Evolutionary conservation across 371 early-diverging fungal species (phyloP), one percentile per base, ranked within the genome.

Genomic region (Dichotomocladium elegans): DNA sequence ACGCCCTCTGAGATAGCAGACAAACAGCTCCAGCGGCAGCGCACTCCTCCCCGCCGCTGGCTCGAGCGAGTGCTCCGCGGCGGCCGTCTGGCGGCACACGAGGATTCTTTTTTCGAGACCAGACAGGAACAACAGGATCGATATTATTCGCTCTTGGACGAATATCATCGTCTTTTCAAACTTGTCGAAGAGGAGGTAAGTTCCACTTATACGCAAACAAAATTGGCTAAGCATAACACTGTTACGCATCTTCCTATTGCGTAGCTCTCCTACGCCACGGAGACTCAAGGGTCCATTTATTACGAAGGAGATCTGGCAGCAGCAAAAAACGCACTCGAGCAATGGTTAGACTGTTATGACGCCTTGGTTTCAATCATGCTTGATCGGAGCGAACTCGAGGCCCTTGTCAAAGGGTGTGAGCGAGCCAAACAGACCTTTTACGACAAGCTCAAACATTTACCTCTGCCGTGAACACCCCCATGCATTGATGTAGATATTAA

Each of bases 191-290:
- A 51, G 43, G 52, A 51, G 41, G 52, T 51, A 30, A 21, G n/a
- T 51, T 31, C 24, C 5, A 51, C 5, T 6, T 5, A 8, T 19
- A 25, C 27, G 7, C 25, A n/a, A 5, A 50, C 28, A 25, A 21
- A 11, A 26, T 31, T 8, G 15, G 10, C 5, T 35, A 25, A 45
- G 12, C 11, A 12, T 12, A 46, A 35, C 26, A 17, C 8, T 21
- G 19, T 3, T 25, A 15, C 14, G 19, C 42, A 11, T n/a, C 52
- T n/a, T n/a, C n/a, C n/a, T n/a, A n/a, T n/a, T n/a, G n/a, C n/a
- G n/a, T n/a, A 64, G 61, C 56, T 64, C 19, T 54, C 28, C 27
- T 64, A 60, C 40, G 65, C 65, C 12, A 49, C 53, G 22, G 60
- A 60, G 22, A 57, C 60, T 3, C 61, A 64, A 46, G 61, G 61